Conservation (phyloP, 2,329 filamentous ascomycete species). For the Xylaria sp. region DNA sequence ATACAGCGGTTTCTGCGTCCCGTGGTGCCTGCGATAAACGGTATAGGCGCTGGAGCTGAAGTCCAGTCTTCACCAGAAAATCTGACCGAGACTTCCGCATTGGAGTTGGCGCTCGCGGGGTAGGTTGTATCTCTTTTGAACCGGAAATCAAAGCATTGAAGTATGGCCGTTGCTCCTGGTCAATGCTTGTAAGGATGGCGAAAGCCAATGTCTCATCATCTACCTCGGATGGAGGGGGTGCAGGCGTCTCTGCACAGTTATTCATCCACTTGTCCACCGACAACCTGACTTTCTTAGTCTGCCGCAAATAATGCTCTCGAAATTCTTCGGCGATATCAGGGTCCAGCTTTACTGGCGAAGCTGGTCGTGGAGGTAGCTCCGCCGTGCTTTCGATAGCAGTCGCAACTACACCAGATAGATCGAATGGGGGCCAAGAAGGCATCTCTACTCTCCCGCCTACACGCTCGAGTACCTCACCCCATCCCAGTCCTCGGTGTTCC, state of each 20-base stretch:
- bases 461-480: slow-evolving; percentile 94
- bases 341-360: slow-evolving; percentile 79
- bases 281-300: slow-evolving; percentile 92
- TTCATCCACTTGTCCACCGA: slow-evolving; percentile 91
- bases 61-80: slow-evolving; percentile 77
- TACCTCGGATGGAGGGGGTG: slow-evolving; percentile 84
- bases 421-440: slow-evolving; percentile 89
- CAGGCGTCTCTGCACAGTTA: slow-evolving; percentile 78
- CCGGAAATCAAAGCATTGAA: slow-evolving; percentile 83
- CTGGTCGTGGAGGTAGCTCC: slow-evolving; percentile 67
- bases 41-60: slow-evolving; percentile 87
- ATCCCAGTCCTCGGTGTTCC: slow-evolving; percentile 80
- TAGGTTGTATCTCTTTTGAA: slow-evolving; percentile 66
- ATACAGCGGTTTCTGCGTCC: slow-evolving; percentile 87
- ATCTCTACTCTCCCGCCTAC: slow-evolving; percentile 89
- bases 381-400: slow-evolving; percentile 73
- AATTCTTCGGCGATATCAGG: slow-evolving; percentile 95
- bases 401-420: slow-evolving; percentile 70
- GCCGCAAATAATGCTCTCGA: slow-evolving; percentile 88
- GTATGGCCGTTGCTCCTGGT: slow-evolving; percentile 77
- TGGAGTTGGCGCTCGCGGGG: slow-evolving; percentile 75
- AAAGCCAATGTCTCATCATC: slow-evolving; percentile 95
- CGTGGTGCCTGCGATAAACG: slow-evolving; percentile 77
- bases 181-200: slow-evolving; percentile 89
- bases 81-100: slow-evolving; percentile 73